Base-by-base conservation (phyloP, 176 grass and related monocot genomes). In the Calamus simplicifolius region DNA sequence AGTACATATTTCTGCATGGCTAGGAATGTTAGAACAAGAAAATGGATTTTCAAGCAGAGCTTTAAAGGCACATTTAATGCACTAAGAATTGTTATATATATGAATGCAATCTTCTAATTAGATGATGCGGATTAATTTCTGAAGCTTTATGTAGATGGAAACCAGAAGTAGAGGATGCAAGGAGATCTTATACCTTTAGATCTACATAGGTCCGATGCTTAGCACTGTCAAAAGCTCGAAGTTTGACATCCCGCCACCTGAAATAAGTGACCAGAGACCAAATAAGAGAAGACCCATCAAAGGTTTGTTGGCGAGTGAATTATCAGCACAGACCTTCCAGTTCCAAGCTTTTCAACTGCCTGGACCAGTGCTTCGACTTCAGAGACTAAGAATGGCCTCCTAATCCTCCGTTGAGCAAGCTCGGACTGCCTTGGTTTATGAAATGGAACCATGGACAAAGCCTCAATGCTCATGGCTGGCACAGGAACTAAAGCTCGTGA, bases 201-300 rank as follows among this genome's bases (percentile, higher is more conserved):
- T 97, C 93, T 61, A 97, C 93, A 0, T 97, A 97, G 1, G 93
- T 97, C 17, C 93, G 74, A 55, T 97, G 93, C 56, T 97, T 92
- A 26, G 93, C 93, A 53, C 72, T 91, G n/a, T 97, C 93, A 73
- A 97, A 97, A 38, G 87, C 93, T 5, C 84, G 73, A 48, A 97
- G 73, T 72, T 97, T 97, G 70, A 97, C 93, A 73, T 97, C 93
- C 59, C 93, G 82, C 94, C 94, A 99, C 76, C 94, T 99, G 50
- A 50, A 85, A 50, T 43, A 43, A 43, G 35, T 13, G 8, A 43
- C 7, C 7, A 43, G 35, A 43, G 35, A 43, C 10, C 10, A 43
- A 12, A 43, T 43, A 13, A 43, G 35, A 43, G 0, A 2, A 43
- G 35, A 43, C 35, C 35, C 35, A 43, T 43, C 10, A 43, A 43